These are phyloP conservation scores for Dunaliella primolecta DNA, from an alignment of 139 green algal genomes.

Conservation along the genomic window DNA sequence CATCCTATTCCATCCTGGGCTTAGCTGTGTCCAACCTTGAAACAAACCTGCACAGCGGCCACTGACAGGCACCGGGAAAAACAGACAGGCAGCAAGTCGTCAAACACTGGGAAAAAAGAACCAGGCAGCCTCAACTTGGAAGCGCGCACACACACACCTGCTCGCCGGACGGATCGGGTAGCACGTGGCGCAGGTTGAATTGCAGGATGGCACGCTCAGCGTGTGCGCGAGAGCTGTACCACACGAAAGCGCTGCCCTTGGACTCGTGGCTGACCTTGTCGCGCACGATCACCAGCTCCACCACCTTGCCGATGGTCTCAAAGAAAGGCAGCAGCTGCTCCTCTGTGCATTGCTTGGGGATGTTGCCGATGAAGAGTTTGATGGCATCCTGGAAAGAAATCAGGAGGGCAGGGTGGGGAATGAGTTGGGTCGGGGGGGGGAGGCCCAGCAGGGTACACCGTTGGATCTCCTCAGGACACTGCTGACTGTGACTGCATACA, in stretches of 20 bases:
- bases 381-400: constrained; percentile 20
- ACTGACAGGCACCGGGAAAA: no score
- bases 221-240: constrained; percentile 32
- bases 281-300: constrained; percentile 61
- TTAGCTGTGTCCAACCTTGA: no score
- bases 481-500: no score
- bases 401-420: constrained; percentile 34
- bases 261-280: constrained; percentile 61
- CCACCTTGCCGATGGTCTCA: constrained; percentile 51
- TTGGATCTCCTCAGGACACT: no score
- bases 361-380: constrained; percentile 67
- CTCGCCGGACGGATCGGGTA: constrained; percentile 38
- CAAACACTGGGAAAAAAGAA: no score
- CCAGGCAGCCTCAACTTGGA: no score
- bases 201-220: constrained; percentile 50
- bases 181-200: constrained; percentile 54
- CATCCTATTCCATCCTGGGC: no score
- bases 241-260: constrained; percentile 65
- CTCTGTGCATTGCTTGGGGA: constrained; percentile 62
- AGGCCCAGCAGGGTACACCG: no score
- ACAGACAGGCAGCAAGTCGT: no score
- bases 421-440: constrained; percentile 27
- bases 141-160: constrained; percentile 9
- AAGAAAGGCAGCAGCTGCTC: constrained; percentile 62
- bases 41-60: no score